Evolutionary conservation across 2,329 filamentous ascomycete genomes (phyloP), one percentile per base, ranked within the genome.

Genomic region (Colletotrichum lini): DNA sequence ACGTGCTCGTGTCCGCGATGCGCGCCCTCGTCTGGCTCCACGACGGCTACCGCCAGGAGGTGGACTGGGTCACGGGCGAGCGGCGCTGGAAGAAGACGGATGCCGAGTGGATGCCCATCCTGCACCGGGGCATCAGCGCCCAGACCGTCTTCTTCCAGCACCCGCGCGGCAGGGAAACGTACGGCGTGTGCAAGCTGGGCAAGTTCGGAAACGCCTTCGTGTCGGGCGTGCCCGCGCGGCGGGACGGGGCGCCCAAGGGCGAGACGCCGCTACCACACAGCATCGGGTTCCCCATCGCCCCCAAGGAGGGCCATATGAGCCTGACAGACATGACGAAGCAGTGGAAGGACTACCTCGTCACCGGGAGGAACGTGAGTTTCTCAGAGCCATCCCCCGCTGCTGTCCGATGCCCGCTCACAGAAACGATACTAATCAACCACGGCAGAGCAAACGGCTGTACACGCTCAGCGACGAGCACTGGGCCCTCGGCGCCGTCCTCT

Each of bases 161-260:
- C 62, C 83, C 86, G 45, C 79, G 79, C 15, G 84, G 84, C 2
- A 77, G 72, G 15, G 87, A 89, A 78, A 84, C 82, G 42, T 90
- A 89, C 74, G 88, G 87, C 0, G 75, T 80, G 38, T 89, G 87
- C 74, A 90, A 89, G 78, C 78, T 90, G 65, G 87, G 87, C 16
- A 82, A 85, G 52, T 87, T 86, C 65, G 75, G 79, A 53, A 75
- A 75, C n/a, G 81, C 82, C 18, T 78, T 77, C 35, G 78, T 87
- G 13, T 82, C 83, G n/a, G 80, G 80, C 52, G 82, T 84, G 54
- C 75, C 78, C 47, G 66, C 60, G 10, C 62, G 62, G 40, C 60
- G 67, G 42, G 50, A 62, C 18, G 54, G 23, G 9, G 54, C 65
- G 40, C 53, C 67, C 52, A 68, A 72, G 42, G 49, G 21, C 4